Percentiles rank a stretch among this genome's conserved stretches.
Conservation (phyloP, 345 rosid genomes). For the Acer campestre region DNA sequence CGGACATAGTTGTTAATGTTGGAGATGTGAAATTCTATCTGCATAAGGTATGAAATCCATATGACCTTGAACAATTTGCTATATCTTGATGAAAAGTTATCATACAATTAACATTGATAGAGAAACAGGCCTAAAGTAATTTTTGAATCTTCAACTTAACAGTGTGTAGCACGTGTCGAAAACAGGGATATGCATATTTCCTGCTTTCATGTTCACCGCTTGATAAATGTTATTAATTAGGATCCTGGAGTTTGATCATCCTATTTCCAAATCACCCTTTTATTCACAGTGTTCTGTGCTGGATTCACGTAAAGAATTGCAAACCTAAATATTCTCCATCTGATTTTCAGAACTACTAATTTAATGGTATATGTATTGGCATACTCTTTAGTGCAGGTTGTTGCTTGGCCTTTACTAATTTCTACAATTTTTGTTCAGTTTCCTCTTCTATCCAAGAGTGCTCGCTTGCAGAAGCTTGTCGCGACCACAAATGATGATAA, state of each 20-base stretch:
- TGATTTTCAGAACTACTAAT: background rate
- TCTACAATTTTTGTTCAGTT: conserved; percentile 40
- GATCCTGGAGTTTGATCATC: conserved; percentile 3
- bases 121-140: background rate
- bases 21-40: conserved; percentile 63
- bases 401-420: conserved; percentile 13
- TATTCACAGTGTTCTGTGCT: background rate
- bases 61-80: conserved; percentile 12
- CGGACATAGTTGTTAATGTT: conserved; percentile 56
- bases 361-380: background rate
- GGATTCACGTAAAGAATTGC: background rate
- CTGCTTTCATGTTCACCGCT: background rate
- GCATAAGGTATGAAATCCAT: conserved; percentile 60
- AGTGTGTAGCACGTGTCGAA: background rate
- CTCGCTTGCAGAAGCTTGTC: conserved; percentile 60
- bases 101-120: no score
- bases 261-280: background rate
- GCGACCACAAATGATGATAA: conserved; percentile 48
- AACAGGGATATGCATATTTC: background rate
- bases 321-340: background rate
- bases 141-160: background rate
- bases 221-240: background rate
- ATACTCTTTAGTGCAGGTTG: background rate
- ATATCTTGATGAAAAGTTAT: background rate
- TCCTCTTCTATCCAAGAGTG: conserved; percentile 74